Evolutionary conservation across 1,139 yeast genomes (phyloP).

Genomic region (Debaryomyces nepalensis): DNA sequence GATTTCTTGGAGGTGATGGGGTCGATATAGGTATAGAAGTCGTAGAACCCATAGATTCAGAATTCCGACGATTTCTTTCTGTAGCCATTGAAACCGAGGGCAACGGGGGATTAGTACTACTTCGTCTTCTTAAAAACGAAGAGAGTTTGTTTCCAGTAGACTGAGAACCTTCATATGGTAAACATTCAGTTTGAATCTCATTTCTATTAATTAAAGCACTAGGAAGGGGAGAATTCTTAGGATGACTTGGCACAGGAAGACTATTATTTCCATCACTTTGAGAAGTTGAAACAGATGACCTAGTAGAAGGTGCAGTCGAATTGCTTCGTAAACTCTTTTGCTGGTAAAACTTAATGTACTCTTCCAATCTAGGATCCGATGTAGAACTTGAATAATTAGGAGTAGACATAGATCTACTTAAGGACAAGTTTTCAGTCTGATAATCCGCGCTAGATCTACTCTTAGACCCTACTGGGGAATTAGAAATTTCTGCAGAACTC

Average conservation of each 20-base stretch:
- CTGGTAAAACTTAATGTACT: conserved; percentile 57
- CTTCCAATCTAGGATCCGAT: conserved; percentile 59
- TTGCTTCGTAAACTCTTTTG: conserved; percentile 30
- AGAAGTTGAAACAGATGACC: conserved; percentile 23
- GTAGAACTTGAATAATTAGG: conserved; percentile 19
- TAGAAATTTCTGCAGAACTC: conserved; percentile 1
- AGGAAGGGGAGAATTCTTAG: conserved; percentile 48
- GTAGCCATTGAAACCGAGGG: conserved; percentile 23
- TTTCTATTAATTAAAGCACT: conserved; percentile 44
- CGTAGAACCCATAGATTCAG: conserved; percentile 15
- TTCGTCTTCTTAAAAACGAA: conserved; percentile 33
- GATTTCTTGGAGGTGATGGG: conserved; percentile 15
- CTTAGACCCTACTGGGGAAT: conserved; percentile 3
- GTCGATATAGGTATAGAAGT: conserved; percentile 14
- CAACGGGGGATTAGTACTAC: conserved; percentile 17
- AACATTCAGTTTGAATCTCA: background rate
- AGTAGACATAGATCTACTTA: conserved; percentile 24
- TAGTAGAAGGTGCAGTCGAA: conserved; percentile 17
- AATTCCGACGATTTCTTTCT: conserved; percentile 21
- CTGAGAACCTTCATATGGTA: conserved; percentile 10
- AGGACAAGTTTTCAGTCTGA: conserved; percentile 7
- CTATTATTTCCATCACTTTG: conserved; percentile 11
- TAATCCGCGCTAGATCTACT: conserved; percentile 10
- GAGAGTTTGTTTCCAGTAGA: conserved; percentile 26
- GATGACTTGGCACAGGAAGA: conserved; percentile 13